Base-by-base conservation (phyloP, 805 yeast genomes). In the Tetrapisispora fleetii region DNA sequence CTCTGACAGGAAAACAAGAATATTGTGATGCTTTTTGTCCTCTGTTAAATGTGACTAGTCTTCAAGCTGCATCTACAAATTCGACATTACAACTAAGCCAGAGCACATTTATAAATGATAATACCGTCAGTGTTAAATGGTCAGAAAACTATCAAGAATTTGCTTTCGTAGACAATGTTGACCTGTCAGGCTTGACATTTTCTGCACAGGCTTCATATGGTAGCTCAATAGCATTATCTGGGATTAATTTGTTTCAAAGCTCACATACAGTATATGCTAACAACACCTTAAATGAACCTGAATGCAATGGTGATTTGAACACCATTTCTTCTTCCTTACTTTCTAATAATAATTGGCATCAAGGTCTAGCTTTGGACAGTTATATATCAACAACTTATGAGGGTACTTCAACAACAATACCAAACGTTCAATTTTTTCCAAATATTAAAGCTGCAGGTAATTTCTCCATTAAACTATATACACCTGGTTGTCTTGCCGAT, bases 21-120 rank as follows among this genome's bases (percentile, higher is more conserved):
- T 68, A 69, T 59, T 93, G 99, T 71, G 96, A 89, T 64, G 95
- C 96, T 0, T 83, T 78, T 76, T 93, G 99, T 65, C 95, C 96
- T 0, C 69, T 91, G 24, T 67, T 75, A 1, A 71, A 72, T 28
- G 62, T 64, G 13, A 49, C 71, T 0, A 58, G 63, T 2, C 62
- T 83, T 43, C 39, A 58, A 33, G 14, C 48, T 14, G 57, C 67
- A 14, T 50, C 59, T 19, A 59, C 64, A 4, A 57, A 60, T 9
- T 33, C 62, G 9, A 59, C 69, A 45, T 50, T 58, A n/a, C 52
- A 63, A 9, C 53, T 60, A 2, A 49, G 53, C 4, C 57, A 50
- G 30, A 42, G 46, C n/a, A n/a, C 40, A 50, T 40, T 53, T 53
- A 60, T 58, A 53, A 65, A 59, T 37, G 66, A 68, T 39, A 69